Evolutionary conservation across 2,329 filamentous ascomycete genomes (phyloP).

Genomic region (Diaporthe citrichinensis): DNA sequence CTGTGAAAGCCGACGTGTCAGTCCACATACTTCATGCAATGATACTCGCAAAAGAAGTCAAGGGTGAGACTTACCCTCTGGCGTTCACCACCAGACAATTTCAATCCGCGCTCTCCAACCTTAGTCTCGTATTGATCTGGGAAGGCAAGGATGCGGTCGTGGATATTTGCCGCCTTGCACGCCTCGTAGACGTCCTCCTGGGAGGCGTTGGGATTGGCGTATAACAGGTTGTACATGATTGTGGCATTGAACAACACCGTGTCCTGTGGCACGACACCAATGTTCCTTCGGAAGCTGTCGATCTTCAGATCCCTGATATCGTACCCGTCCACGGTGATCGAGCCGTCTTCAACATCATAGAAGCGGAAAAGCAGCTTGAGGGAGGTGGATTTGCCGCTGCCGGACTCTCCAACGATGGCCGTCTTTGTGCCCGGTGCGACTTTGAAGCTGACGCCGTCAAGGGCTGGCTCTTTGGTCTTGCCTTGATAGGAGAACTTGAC

Average conservation of each 20-base stretch:
- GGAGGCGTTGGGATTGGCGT: slow-evolving; percentile 85
- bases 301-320: slow-evolving; percentile 88
- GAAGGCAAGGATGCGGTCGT: slow-evolving; percentile 91
- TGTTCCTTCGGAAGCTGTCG: slow-evolving; percentile 85
- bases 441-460: slow-evolving; percentile 58
- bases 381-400: slow-evolving; percentile 64
- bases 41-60: background rate
- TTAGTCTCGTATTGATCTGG: slow-evolving; percentile 91
- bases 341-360: slow-evolving; percentile 62
- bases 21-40: background rate
- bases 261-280: slow-evolving; percentile 96
- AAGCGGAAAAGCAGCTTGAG: slow-evolving; percentile 66
- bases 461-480: slow-evolving; percentile 53
- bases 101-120: slow-evolving; percentile 89
- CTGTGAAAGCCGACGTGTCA: slow-evolving; percentile 2
- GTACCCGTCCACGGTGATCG: slow-evolving; percentile 61
- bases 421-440: slow-evolving; percentile 61
- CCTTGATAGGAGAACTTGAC: slow-evolving; percentile 61
- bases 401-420: slow-evolving; percentile 62
- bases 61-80: slow-evolving; percentile 70
- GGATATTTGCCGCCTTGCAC: slow-evolving; percentile 89
- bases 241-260: slow-evolving; percentile 95
- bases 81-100: slow-evolving; percentile 91
- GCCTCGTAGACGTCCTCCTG: slow-evolving; percentile 87
- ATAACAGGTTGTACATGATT: slow-evolving; percentile 94